These are phyloP conservation scores for Cercospora canescens DNA, from an alignment of 2,329 filamentous ascomycete species.

Conservation along the genomic window DNA sequence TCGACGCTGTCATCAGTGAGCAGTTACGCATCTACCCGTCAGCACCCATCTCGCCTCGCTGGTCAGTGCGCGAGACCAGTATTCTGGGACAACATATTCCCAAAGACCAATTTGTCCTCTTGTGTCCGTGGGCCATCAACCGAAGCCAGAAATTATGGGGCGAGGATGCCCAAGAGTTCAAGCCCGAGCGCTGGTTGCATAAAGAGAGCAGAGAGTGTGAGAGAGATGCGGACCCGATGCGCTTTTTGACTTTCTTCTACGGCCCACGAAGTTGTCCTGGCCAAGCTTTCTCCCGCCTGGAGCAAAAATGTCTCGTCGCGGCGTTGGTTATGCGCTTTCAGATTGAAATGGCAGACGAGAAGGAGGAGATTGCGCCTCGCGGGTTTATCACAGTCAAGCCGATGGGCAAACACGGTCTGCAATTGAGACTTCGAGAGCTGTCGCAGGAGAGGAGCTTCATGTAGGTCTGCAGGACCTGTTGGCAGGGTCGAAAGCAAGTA, in stretches of 20 bases:
- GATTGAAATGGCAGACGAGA: constrained; percentile 21
- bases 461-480: no score
- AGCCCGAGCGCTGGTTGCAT: constrained; percentile 46
- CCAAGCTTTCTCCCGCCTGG: constrained; percentile 30
- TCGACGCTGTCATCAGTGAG: constrained; percentile 74
- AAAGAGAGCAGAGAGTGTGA: constrained; percentile 16
- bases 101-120: constrained; percentile 26
- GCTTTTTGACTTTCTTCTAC: constrained; percentile 47
- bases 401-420: constrained; percentile 15
- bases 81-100: neutral
- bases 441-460: neutral
- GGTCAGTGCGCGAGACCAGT: constrained; percentile 25
- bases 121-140: constrained; percentile 45
- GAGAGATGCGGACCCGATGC: constrained; percentile 64
- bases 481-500: neutral
- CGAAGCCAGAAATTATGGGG: constrained; percentile 44
- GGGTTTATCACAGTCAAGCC: constrained; percentile 27
- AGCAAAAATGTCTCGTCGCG: constrained; percentile 30
- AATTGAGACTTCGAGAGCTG: constrained; percentile 7
- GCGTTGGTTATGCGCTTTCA: constrained; percentile 27
- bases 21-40: constrained; percentile 25
- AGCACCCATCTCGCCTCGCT: constrained; percentile 21
- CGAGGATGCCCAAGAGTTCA: constrained; percentile 39
- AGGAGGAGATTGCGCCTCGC: constrained; percentile 21
- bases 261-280: constrained; percentile 36